These are phyloP conservation scores for Lepidopterella palustris DNA, from an alignment of 495 filamentous ascomycete species.

Conservation along the genomic window DNA sequence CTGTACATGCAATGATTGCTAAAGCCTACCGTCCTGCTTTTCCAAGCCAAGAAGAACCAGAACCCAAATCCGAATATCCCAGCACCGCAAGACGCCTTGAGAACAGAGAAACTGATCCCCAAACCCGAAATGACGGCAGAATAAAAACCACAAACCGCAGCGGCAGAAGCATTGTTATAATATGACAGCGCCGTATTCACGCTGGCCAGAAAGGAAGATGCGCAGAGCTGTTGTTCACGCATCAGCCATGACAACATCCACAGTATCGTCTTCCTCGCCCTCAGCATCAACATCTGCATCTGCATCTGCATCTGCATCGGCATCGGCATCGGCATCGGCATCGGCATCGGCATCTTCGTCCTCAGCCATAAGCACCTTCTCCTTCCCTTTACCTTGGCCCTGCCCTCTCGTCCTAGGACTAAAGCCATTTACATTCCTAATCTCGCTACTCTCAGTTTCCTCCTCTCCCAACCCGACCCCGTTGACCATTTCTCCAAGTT, in stretches of 20 bases:
- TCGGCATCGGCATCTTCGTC: constrained; percentile 24
- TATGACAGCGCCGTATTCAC: too few relatives aligned
- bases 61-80: too few relatives aligned
- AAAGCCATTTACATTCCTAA: constrained; percentile 3
- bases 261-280: constrained; percentile 22
- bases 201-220: not conserved
- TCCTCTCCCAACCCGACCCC: constrained; percentile 18
- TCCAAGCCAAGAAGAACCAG: too few relatives aligned
- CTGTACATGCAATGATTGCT: too few relatives aligned
- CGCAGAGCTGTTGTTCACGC: constrained; percentile 1
- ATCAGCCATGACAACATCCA: constrained; percentile 11
- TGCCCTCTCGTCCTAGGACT: not conserved
- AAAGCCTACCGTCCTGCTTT: too few relatives aligned
- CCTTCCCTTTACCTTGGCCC: constrained; percentile 21
- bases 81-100: too few relatives aligned
- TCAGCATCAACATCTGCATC: constrained; percentile 18
- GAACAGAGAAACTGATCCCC: too few relatives aligned
- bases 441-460: constrained; percentile 18
- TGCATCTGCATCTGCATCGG: constrained; percentile 5
- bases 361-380: not conserved
- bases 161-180: too few relatives aligned
- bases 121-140: too few relatives aligned
- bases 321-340: constrained; percentile 19
- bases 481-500: constrained; percentile 33
- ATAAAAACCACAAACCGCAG: too few relatives aligned